Conservation (phyloP, 257 asterid genomes). For the Solanum clarkiae region DNA sequence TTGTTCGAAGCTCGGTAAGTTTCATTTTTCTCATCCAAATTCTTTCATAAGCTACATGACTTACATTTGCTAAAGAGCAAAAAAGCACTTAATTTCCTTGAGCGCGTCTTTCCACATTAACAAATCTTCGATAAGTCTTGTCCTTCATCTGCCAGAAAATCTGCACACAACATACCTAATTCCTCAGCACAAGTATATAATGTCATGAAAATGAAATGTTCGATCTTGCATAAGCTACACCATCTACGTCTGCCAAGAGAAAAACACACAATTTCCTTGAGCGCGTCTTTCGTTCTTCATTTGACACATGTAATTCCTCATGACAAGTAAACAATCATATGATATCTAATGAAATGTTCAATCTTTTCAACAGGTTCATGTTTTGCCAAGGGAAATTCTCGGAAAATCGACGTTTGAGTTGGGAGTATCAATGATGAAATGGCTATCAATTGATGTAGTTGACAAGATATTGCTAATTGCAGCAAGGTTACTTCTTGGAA, state of each 20-base stretch:
- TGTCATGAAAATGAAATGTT: background rate
- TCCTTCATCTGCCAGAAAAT: background rate
- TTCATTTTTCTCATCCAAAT: background rate
- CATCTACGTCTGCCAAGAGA: background rate
- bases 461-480: conserved; percentile 48
- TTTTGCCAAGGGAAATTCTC: conserved; percentile 69
- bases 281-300: background rate
- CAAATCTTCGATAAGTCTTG: background rate
- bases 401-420: conserved; percentile 70
- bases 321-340: background rate
- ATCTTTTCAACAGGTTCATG: conserved; percentile 47
- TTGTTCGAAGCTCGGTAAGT: conserved; percentile 71
- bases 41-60: background rate
- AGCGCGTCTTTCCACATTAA: background rate
- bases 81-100: background rate
- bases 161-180: background rate
- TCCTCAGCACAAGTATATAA: background rate
- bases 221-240: background rate
- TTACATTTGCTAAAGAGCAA: background rate
- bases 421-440: conserved; percentile 43
- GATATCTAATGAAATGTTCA: background rate
- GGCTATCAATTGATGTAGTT: conserved; percentile 65
- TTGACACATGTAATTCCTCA: background rate
- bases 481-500: conserved; percentile 57
- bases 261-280: background rate